Conservation (phyloP, 345 rosid species). For the Rhodamnia argentea region DNA sequence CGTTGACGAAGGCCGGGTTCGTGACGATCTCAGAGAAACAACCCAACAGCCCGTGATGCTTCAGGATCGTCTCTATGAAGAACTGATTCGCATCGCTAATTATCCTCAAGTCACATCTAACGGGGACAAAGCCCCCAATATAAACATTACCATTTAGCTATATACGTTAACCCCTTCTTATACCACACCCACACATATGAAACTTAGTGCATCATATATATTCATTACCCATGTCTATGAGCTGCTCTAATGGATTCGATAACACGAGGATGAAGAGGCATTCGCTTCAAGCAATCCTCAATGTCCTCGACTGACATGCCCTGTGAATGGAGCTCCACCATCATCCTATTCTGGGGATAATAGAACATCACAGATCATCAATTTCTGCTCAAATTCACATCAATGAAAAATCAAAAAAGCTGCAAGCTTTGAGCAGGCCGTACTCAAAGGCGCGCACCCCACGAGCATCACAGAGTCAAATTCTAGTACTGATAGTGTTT, state of each 20-base stretch:
- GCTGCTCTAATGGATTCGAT: constrained; percentile 48
- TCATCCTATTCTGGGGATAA: constrained; percentile 56
- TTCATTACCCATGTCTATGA: constrained; percentile 38
- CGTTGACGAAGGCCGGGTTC: constrained; percentile 40
- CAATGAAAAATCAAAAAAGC: background rate
- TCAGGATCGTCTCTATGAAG: constrained; percentile 72
- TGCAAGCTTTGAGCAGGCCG: background rate
- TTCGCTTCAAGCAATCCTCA: constrained; percentile 40
- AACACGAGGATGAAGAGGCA: constrained; percentile 34
- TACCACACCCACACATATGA: background rate
- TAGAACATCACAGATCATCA: background rate
- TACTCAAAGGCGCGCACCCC: background rate
- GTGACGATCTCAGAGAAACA: constrained; percentile 62
- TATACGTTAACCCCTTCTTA: background rate
- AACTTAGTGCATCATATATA: background rate
- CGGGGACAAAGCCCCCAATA: background rate
- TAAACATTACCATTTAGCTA: background rate
- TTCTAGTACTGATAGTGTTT: background rate
- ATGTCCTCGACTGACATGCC: constrained; percentile 54
- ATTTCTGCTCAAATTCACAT: background rate
- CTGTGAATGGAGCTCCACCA: constrained; percentile 66
- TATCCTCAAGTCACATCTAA: constrained; percentile 72
- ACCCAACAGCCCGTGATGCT: constrained; percentile 43
- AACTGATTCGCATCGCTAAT: constrained; percentile 76
- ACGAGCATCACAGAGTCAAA: background rate